phyloP scores from a whole-genome alignment of 2,329 filamentous ascomycete genomes.

The Fusarium buxicola region DNA sequence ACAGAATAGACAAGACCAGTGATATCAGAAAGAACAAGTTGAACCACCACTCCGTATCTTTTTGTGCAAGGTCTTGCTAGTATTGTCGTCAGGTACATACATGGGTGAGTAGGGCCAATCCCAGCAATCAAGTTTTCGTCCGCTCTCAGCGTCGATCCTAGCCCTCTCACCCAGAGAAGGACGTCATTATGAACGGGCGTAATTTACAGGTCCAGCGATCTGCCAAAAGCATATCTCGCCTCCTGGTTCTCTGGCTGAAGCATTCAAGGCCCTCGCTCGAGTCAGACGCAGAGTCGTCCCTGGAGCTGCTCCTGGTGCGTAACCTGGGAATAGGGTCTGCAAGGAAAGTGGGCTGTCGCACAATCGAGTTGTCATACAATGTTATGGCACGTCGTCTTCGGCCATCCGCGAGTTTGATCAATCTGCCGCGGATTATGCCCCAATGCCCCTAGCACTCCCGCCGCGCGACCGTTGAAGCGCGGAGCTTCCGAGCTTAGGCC shows the following conservation, averaged over 20 bases:
- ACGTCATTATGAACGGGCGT: slow-evolving; percentile 32
- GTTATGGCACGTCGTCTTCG: slow-evolving; percentile 22
- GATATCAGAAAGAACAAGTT: neutral
- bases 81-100: slow-evolving; percentile 17
- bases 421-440: slow-evolving; percentile 27
- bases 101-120: slow-evolving; percentile 35
- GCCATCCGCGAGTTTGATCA: slow-evolving; percentile 25
- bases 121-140: slow-evolving; percentile 39
- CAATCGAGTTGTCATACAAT: slow-evolving; percentile 46
- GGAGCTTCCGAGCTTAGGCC: slow-evolving; percentile 37
- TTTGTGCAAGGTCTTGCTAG: slow-evolving; percentile 9
- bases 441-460: slow-evolving; percentile 25
- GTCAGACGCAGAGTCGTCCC: slow-evolving; percentile 5
- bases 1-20: neutral
- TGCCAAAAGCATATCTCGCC: slow-evolving; percentile 17
- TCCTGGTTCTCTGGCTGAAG: slow-evolving; percentile 3
- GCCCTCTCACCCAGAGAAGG: slow-evolving; percentile 16
- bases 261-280: slow-evolving; percentile 6
- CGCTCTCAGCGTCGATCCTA: slow-evolving; percentile 31
- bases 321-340: neutral
- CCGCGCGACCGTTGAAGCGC: slow-evolving; percentile 35
- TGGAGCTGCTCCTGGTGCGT: neutral
- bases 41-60: neutral
- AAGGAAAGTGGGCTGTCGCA: slow-evolving; percentile 31
- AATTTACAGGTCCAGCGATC: slow-evolving; percentile 9